These are phyloP conservation scores for Paecilomyces formosus DNA, from an alignment of 2,329 filamentous ascomycete genomes.

Conservation along the genomic window DNA sequence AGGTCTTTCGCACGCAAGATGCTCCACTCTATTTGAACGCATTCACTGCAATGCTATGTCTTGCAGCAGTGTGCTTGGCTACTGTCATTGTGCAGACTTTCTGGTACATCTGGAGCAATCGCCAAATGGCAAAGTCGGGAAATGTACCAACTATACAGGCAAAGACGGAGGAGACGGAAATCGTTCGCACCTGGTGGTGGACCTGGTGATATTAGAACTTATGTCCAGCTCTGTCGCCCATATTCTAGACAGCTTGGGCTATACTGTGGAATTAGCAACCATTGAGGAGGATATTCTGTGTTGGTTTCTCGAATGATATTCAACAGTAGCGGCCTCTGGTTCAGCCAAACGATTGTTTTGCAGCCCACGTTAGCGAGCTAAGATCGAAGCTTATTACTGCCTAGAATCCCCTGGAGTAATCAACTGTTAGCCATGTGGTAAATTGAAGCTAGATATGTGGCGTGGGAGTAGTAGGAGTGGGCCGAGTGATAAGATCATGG, in stretches of 20 bases:
- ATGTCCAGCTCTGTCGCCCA: no score
- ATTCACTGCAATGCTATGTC: constrained; percentile 2
- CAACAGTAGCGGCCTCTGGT: no score
- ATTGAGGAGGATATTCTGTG: no score
- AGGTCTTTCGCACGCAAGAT: constrained; percentile 6
- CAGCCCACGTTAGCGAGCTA: no score
- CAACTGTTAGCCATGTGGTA: not conserved
- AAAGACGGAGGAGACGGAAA: not conserved
- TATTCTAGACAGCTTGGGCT: no score
- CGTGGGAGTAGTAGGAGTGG: not conserved
- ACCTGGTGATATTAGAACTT: not conserved
- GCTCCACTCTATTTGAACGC: constrained; percentile 6
- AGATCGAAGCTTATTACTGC: no score
- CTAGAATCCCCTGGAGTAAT: not conserved
- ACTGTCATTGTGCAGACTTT: constrained; percentile 1
- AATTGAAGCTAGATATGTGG: not conserved
- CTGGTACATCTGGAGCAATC: not conserved
- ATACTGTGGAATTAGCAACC: no score
- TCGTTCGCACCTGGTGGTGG: not conserved
- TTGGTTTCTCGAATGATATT: no score
- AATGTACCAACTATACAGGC: not conserved
- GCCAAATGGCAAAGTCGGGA: not conserved
- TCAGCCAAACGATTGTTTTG: no score
- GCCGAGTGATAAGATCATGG: not conserved
- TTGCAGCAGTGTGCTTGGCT: constrained; percentile 3